These are phyloP conservation scores for Paracoccidioides brasiliensis DNA, from an alignment of 2,329 filamentous ascomycete species.

Conservation along the genomic window DNA sequence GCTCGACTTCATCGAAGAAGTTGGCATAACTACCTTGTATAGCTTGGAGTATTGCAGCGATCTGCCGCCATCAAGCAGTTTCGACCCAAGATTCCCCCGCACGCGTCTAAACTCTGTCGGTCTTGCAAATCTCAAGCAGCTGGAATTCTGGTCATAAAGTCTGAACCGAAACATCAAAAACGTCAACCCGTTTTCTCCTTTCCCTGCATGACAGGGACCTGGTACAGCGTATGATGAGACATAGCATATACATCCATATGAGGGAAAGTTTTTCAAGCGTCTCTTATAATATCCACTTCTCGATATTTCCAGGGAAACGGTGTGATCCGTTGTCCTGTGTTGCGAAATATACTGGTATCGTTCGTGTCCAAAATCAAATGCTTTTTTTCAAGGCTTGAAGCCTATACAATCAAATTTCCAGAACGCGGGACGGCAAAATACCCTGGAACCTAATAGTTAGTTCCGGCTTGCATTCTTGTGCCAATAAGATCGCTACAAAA, in stretches of 20 bases:
- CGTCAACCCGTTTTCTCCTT: background rate
- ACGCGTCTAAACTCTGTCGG: constrained; percentile 21
- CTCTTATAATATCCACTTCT: background rate
- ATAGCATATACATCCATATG: background rate
- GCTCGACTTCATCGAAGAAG: constrained; percentile 52
- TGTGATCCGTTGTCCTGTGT: background rate
- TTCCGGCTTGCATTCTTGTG: no score
- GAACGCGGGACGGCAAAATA: no score
- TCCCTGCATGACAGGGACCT: background rate
- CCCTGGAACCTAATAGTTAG: no score
- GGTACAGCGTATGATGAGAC: background rate
- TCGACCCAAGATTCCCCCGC: constrained; percentile 26
- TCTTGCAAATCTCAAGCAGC: constrained; percentile 23
- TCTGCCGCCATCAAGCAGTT: constrained; percentile 11
- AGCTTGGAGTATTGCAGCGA: constrained; percentile 21
- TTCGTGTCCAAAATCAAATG: background rate
- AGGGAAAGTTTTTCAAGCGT: background rate
- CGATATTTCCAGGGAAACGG: background rate
- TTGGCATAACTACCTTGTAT: constrained; percentile 27
- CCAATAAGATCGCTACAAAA: no score
- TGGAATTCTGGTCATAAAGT: constrained; percentile 20
- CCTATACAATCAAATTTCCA: no score
- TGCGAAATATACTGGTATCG: background rate
- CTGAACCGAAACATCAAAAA: background rate
- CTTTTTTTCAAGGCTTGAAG: no score